A percentile compares a stretch with the other conserved stretches of the same genome.
Evolutionary conservation across 768 basidiomycete genomes (phyloP).

Genomic region (Lanmaoa rubissima): DNA sequence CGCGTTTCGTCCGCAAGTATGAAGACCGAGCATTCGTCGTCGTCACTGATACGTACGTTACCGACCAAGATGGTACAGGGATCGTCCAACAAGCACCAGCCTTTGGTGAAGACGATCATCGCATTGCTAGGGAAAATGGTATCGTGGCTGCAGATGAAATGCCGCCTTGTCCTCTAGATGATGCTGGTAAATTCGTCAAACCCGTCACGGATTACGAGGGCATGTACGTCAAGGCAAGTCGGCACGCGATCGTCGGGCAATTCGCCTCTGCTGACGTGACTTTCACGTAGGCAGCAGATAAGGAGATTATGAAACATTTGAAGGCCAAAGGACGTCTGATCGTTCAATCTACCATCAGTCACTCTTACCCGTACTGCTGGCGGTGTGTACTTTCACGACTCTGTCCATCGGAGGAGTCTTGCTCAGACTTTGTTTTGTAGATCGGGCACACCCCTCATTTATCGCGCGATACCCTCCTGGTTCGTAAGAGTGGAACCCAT

Average conservation of each 20-base stretch:
- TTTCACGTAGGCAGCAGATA: conserved; percentile 76
- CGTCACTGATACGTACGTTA: conserved; percentile 89
- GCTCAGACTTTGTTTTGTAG: conserved; percentile 37
- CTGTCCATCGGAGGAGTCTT: not conserved
- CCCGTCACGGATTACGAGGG: conserved; percentile 91
- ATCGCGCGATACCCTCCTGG: conserved; percentile 96
- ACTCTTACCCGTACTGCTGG: conserved; percentile 98
- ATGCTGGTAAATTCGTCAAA: conserved; percentile 80
- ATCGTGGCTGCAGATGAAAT: conserved; percentile 85
- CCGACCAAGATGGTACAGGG: conserved; percentile 90
- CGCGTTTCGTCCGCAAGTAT: conserved; percentile 51
- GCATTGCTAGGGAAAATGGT: conserved; percentile 82
- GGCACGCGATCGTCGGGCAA: not conserved
- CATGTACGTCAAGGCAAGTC: conserved; percentile 78
- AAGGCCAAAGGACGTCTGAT: conserved; percentile 87
- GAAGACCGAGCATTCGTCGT: conserved; percentile 91
- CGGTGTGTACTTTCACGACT: conserved; percentile 45
- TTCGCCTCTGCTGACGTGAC: not conserved
- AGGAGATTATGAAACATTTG: conserved; percentile 86
- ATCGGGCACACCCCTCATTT: conserved; percentile 92
- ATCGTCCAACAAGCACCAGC: conserved; percentile 99
- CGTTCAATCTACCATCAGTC: conserved; percentile 81
- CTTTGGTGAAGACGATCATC: conserved; percentile 98
- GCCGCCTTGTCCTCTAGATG: conserved; percentile 96
- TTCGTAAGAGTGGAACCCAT: conserved; percentile 88